phyloP scores from a whole-genome alignment of 352 stramenopile species.

The Phytophthora pluvialis region DNA sequence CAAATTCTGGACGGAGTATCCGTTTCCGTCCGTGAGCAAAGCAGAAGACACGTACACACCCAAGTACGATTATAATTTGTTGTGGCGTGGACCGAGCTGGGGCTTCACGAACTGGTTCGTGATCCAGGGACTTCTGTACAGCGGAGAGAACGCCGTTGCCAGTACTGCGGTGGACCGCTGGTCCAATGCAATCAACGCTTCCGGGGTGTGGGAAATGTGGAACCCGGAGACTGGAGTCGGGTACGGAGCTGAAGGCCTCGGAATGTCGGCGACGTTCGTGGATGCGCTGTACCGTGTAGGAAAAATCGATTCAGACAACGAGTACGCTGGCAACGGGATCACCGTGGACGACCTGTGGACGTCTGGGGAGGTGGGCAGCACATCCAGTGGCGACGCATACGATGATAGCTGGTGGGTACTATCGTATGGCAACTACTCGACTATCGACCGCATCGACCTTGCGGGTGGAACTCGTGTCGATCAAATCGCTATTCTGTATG shows the following conservation, averaged over 20 bases:
- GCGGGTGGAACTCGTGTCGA: conserved; percentile 26
- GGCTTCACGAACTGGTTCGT: conserved; percentile 35
- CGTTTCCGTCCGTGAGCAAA: conserved; percentile 30
- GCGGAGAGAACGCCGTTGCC: conserved; percentile 10
- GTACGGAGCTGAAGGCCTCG: conserved; percentile 30
- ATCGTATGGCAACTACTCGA: conserved; percentile 31
- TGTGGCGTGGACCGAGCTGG: conserved; percentile 29
- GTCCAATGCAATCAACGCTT: conserved; percentile 24
- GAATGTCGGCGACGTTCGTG: conserved; percentile 26
- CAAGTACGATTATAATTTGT: conserved; percentile 31
- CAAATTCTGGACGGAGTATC: conserved; percentile 33
- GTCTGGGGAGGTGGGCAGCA: conserved; percentile 14
- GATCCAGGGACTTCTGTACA: conserved; percentile 28
- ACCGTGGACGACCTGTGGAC: conserved; percentile 19
- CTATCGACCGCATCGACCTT: conserved; percentile 28
- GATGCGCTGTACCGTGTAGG: conserved; percentile 24
- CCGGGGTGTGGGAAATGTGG: conserved; percentile 32
- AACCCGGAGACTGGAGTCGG: conserved; percentile 29
- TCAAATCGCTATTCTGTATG: conserved; percentile 28
- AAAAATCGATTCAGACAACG: conserved; percentile 24
- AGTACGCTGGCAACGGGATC: conserved; percentile 29
- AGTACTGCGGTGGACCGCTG: conserved; percentile 28
- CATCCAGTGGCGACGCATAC: conserved; percentile 18
- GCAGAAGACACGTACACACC: conserved; percentile 29
- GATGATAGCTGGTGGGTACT: conserved; percentile 33